A percentile compares a stretch with the other conserved stretches of the same genome.
phyloP scores from a whole-genome alignment of 2,329 filamentous ascomycete genomes.

The Colletotrichum tanaceti region DNA sequence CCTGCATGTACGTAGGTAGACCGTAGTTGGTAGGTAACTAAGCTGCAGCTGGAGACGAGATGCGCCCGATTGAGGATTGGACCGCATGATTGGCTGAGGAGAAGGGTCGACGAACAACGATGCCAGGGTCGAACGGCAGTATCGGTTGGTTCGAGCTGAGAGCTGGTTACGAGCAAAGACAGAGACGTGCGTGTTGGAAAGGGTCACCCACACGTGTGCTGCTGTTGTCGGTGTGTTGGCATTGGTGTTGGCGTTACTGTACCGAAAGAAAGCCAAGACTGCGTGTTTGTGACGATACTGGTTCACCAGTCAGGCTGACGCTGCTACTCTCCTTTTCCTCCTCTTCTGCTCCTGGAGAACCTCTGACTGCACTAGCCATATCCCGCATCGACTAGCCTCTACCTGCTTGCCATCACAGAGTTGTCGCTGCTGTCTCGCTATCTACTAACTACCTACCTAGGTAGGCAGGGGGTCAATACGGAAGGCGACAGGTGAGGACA shows the following conservation, averaged over 20 bases:
- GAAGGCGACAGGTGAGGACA: neutral
- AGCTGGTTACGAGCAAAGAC: neutral
- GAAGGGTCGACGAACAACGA: neutral
- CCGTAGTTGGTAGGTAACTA: neutral
- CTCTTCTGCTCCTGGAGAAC: too few relatives aligned
- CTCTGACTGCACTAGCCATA: too few relatives aligned
- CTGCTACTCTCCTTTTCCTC: too few relatives aligned
- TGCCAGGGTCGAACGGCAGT: neutral
- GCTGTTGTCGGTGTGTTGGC: neutral
- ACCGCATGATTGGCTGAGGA: slow-evolving; percentile 24
- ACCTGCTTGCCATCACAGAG: neutral
- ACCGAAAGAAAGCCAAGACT: neutral
- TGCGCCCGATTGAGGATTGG: neutral
- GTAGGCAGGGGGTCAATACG: neutral
- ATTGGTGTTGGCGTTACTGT: neutral
- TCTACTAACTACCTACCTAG: neutral
- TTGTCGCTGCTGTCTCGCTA: neutral
- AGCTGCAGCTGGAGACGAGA: slow-evolving; percentile 29
- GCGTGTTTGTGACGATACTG: neutral
- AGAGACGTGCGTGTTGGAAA: neutral
- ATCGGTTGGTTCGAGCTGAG: slow-evolving; percentile 8
- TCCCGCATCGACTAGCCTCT: neutral
- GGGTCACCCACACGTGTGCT: neutral
- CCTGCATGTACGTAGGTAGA: slow-evolving; percentile 18
- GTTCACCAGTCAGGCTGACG: too few relatives aligned